Evolutionary conservation across 139 green algal genomes (phyloP), one percentile per base, ranked within the genome.

Genomic region (Coelastrella sp.): DNA sequence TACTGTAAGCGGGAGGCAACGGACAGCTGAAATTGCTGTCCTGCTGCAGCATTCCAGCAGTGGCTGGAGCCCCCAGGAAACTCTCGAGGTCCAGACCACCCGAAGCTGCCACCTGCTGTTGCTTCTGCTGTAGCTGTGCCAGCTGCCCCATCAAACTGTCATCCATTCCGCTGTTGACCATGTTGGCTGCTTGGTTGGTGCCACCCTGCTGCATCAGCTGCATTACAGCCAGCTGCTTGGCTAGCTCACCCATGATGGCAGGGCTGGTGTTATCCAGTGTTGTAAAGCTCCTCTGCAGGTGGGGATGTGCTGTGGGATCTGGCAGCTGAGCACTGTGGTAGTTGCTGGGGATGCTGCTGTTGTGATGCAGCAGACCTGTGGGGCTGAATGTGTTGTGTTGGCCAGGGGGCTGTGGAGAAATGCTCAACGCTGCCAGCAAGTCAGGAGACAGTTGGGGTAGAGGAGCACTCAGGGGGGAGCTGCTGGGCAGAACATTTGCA

Each of bases 391-490:
- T 27, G 27, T 27, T n/a, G 5, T 27, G 53, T 64, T 19, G 30
- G 35, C 78, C 3, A 17, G 40, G 40, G 37, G 15, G 34, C 57
- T n/a, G 25, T 17, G 6, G 40, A 43, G 32, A 64, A 27, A 79
- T 62, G 27, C 40, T 79, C 40, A 84, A 60, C 21, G 78, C 78
- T 5, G 60, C 78, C 40, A 75, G 4, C 40, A 84, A 15, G 60
- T 84, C 78, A 25, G 78, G 60, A 8, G 78, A 64, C 25, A 75
- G 40, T 27, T 84, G 78, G 25, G 78, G 78, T 5, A 76, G 40
- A 43, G 60, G 78, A 13, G 78, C 40, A 40, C 40, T 63, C 3
- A 74, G 67, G 21, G 60, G 80, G 3, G 40, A n/a, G 8, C 66
- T 67, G 32, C 64, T n/a, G 2, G 79, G 48, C 67, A 69, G 30